These are phyloP conservation scores for Amaranthus cruentus DNA, from an alignment of 148 eudicot species.

Conservation along the genomic window DNA sequence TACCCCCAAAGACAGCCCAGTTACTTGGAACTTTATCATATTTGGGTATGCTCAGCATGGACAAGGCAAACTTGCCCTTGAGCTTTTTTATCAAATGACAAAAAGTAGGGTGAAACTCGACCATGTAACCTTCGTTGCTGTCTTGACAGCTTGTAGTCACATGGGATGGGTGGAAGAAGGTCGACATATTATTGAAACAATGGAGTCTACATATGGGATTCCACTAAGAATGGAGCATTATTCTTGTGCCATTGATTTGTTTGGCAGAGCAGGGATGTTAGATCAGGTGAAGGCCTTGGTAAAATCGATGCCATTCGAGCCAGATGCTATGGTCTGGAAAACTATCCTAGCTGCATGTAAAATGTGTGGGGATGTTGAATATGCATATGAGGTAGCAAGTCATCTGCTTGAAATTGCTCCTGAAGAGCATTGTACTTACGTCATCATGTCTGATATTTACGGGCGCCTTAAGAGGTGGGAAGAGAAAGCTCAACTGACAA, in stretches of 20 bases:
- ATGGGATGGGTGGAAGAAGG: constrained; percentile 68
- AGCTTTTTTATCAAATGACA: constrained; percentile 48
- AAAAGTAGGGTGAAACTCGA: constrained; percentile 38
- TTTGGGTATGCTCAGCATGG: constrained; percentile 77
- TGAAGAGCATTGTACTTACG: constrained; percentile 58
- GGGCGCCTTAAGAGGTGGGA: constrained; percentile 55
- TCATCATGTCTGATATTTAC: constrained; percentile 55
- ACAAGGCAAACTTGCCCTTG: constrained; percentile 46
- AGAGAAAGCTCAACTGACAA: constrained; percentile 47
- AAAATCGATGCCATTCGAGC: constrained; percentile 60
- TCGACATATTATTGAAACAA: constrained; percentile 30
- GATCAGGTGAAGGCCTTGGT: constrained; percentile 47
- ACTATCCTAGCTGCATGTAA: constrained; percentile 60
- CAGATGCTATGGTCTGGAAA: constrained; percentile 66
- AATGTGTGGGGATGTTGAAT: constrained; percentile 49
- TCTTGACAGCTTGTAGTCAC: constrained; percentile 69
- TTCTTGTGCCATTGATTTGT: constrained; percentile 59
- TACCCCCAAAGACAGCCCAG: constrained; percentile 37
- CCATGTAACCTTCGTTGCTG: constrained; percentile 68
- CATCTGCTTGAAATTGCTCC: constrained; percentile 51
- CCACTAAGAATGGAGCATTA: constrained; percentile 68
- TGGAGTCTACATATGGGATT: constrained; percentile 48
- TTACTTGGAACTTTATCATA: constrained; percentile 66
- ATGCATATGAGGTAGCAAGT: constrained; percentile 46
- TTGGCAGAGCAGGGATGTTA: constrained; percentile 60